Evolutionary conservation across 345 rosid genomes (phyloP), one percentile per base, ranked within the genome.

Genomic region (Hirschfeldia incana): DNA sequence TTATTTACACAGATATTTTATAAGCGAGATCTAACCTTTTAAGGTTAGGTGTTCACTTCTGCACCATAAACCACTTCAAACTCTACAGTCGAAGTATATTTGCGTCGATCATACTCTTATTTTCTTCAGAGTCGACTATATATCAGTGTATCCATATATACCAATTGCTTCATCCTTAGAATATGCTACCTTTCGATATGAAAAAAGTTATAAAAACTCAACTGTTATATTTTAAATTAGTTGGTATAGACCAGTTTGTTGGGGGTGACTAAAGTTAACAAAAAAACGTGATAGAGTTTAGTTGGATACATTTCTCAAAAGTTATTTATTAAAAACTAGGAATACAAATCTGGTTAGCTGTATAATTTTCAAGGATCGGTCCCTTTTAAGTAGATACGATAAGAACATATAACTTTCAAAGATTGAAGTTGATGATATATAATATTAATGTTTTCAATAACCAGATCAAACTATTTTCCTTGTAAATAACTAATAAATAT

Each of bases 321-420:
- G 8, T 62, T 49, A 28, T 6, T 3, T 62, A 62, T 46, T 44
- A 58, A 59, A 29, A 69, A 62, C 63, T 12, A 76, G 75, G 65
- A 34, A 9, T 62, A 70, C 26, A 63, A 51, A 33, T 63, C 15
- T 57, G 67, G 51, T 78, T 29, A 72, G 21, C 67, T 71, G 53
- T 72, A 65, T 57, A 65, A 16, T 72, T 39, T 65, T 72, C 67
- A 65, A 72, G n/a, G 60, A 59, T 21, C 17, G 4, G 16, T 28
- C 26, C 13, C 57, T 21, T 49, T 26, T 7, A 70, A 15, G 76
- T 70, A 36, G 33, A 71, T 78, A 4, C 53, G 76, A 78, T 65
- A 72, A 65, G 77, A 65, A 65, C 77, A 78, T 65, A 88, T 57
- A 78, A 65, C 61, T 57, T 71, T 78, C 72, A 65, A 78, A 63